Evolutionary conservation across 2,329 filamentous ascomycete genomes (phyloP), one percentile per base, ranked within the genome.

Genomic region (Alternaria brassicae): DNA sequence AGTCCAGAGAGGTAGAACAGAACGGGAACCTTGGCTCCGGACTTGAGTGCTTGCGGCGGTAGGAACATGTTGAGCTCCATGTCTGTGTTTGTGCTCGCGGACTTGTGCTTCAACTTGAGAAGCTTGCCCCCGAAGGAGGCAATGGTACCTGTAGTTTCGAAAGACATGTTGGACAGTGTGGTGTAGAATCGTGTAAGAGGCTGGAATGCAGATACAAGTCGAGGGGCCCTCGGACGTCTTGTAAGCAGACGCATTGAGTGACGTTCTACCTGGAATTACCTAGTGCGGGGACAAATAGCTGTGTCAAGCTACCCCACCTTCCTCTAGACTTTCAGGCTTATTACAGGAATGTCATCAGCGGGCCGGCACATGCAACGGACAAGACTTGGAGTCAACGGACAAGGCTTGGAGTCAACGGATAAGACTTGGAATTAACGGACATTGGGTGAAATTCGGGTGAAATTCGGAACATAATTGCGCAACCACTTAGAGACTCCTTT

Each of bases 31-130:
- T 90, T 91, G 56, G 83, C 78, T 39, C 71, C 74, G 5, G 73
- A 74, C 58, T 85, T 82, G 63, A 84, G 80, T 56, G 91, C 87
- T 71, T 89, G 84, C 2, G 91, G 88, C 23, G 95, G 95, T 3
- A 99, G 86, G 83, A 91, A 99, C 71, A 99, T 85, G 82, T 96
- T 96, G 74, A 98, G 87, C 76, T 87, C 88, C 94, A 98, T 99
- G 72, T 93, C 88, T 68, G 92, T 97, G 71, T 87, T 88, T 57
- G 92, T 96, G 62, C 87, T 85, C 67, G 85, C 82, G 56, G 93
- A 92, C 75, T 89, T 81, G 85, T 99, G 95, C 71, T 89, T 88
- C 62, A 99, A 91, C 85, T 99, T 98, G 71, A 97, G 87, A 60
- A 99, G 90, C 81, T 93, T 93, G 77, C 95, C 95, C 77, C 93